These are phyloP conservation scores for Stephanodiscus minutulus DNA, from an alignment of 108 stramenopile genomes.

Conservation along the genomic window DNA sequence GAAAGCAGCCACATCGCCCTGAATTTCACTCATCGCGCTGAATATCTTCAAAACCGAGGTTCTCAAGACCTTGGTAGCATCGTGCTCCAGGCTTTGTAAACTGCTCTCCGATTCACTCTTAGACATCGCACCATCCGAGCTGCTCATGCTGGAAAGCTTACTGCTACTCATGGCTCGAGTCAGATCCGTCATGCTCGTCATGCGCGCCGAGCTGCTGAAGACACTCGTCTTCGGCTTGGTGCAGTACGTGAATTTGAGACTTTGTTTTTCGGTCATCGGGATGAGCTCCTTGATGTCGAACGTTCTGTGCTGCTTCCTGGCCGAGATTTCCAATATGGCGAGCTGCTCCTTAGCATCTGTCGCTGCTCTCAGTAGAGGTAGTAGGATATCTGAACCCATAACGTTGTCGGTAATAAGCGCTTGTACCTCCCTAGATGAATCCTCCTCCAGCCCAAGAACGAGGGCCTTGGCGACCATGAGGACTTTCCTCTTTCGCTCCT, in stretches of 20 bases:
- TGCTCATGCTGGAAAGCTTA: slow-evolving; percentile 65
- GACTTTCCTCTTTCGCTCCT: slow-evolving; percentile 69
- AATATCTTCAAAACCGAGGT: slow-evolving; percentile 67
- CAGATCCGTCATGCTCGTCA: slow-evolving; percentile 88
- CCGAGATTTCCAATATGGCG: slow-evolving; percentile 83
- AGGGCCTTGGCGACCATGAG: slow-evolving; percentile 58
- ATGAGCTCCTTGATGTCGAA: slow-evolving; percentile 75
- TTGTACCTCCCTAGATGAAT: slow-evolving; percentile 50
- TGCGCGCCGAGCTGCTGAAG: slow-evolving; percentile 65
- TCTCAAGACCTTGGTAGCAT: slow-evolving; percentile 60
- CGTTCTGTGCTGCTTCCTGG: slow-evolving; percentile 81
- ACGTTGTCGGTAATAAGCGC: slow-evolving; percentile 79
- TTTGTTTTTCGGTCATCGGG: slow-evolving; percentile 44
- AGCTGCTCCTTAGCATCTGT: slow-evolving; percentile 56
- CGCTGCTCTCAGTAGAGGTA: slow-evolving; percentile 65
- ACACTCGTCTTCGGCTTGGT: slow-evolving; percentile 73
- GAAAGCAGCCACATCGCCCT: slow-evolving; percentile 35
- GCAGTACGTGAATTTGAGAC: slow-evolving; percentile 75
- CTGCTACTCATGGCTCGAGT: slow-evolving; percentile 68
- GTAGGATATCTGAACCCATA: slow-evolving; percentile 86
- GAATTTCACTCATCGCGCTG: slow-evolving; percentile 57
- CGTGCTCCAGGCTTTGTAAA: slow-evolving; percentile 47
- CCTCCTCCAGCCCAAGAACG: slow-evolving; percentile 42
- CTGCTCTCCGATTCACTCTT: slow-evolving; percentile 64
- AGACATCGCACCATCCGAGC: slow-evolving; percentile 49